Base-by-base conservation (phyloP, 257 asterid genomes). In the Capsicum pubescens region DNA sequence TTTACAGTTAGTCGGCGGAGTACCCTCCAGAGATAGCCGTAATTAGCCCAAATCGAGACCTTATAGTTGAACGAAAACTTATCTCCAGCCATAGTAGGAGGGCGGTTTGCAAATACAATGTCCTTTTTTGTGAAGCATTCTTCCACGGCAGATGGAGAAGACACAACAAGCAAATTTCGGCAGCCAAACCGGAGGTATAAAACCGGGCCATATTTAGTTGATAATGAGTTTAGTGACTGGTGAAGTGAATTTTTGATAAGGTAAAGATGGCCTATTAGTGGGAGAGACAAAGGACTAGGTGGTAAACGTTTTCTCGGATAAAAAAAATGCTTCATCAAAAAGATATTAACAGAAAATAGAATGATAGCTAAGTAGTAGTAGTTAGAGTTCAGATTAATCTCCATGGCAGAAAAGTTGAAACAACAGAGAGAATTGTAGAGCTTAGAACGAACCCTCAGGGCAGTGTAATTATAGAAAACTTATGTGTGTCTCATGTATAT, bases 51-150 rank as follows among this genome's bases (percentile, higher is more conserved):
- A 0, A 78, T 83, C 26, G 60, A 50, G 50, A 76, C 58, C 5
- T 42, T 48, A 74, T 90, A 88, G 87, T 88, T 86, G 88, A 90
- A 92, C 2, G 90, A 81, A 2, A 91, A 61, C 14, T 91, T 0
- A 88, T 86, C 84, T 86, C 55, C 86, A 9, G 68, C 82, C 55
- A 0, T 17, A 14, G 86, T 54, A 79, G 46, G 26, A 2, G 95
- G 93, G 5, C 91, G 90, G 84, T 89, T 90, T 59, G 95, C 92
- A 48, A 93, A 84, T 2, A 84, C 48, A 7, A 90, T 16, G 79
- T 93, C 94, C 84, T 92, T 88, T 67, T 85, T 87, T 6, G 91
- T 88, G 90, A 93, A 87, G 85, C 95, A 93, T 83, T 93, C 95
- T 50, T 90, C 91, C 16, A 91, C 32, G 17, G 90, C 89, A 1